These are phyloP conservation scores for Aureobasidium leucospermi DNA, from an alignment of 2,329 filamentous ascomycete species.

Conservation along the genomic window DNA sequence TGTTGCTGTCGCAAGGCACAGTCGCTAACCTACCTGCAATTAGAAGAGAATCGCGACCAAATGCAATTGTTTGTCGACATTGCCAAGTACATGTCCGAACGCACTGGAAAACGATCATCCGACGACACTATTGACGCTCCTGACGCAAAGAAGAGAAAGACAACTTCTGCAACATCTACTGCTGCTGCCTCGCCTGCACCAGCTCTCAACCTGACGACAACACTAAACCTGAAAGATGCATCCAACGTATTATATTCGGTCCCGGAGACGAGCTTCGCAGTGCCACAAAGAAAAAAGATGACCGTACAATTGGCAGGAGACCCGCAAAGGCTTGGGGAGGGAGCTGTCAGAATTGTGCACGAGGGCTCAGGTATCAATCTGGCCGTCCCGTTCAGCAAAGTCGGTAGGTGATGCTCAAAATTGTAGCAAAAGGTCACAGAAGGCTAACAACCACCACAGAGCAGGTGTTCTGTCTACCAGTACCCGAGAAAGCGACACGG, in stretches of 20 bases:
- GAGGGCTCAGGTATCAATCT: slow-evolving; percentile 43
- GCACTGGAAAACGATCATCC: slow-evolving; percentile 17
- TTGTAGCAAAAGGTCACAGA: background rate
- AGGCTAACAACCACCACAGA: slow-evolving; percentile 28
- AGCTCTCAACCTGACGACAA: background rate
- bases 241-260: slow-evolving; percentile 4
- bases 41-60: slow-evolving; percentile 18
- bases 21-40: background rate
- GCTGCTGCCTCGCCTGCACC: background rate
- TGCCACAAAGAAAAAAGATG: slow-evolving; percentile 58
- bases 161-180: background rate
- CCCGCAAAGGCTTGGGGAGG: slow-evolving; percentile 19
- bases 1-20: background rate
- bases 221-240: slow-evolving; percentile 23
- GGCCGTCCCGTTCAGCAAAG: slow-evolving; percentile 41
- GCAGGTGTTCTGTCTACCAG: slow-evolving; percentile 53
- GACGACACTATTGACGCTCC: background rate
- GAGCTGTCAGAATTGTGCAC: slow-evolving; percentile 40
- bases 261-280: slow-evolving; percentile 52
- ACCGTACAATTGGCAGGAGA: slow-evolving; percentile 47
- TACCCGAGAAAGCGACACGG: slow-evolving; percentile 57
- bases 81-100: slow-evolving; percentile 34
- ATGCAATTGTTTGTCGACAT: slow-evolving; percentile 42
- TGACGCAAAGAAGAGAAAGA: slow-evolving; percentile 12
- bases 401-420: slow-evolving; percentile 31